Percentiles rank a stretch among this genome's conserved stretches.
These are phyloP conservation scores for Nitzschia sp. DNA, from an alignment of 108 stramenopile species.

Conservation along the genomic window DNA sequence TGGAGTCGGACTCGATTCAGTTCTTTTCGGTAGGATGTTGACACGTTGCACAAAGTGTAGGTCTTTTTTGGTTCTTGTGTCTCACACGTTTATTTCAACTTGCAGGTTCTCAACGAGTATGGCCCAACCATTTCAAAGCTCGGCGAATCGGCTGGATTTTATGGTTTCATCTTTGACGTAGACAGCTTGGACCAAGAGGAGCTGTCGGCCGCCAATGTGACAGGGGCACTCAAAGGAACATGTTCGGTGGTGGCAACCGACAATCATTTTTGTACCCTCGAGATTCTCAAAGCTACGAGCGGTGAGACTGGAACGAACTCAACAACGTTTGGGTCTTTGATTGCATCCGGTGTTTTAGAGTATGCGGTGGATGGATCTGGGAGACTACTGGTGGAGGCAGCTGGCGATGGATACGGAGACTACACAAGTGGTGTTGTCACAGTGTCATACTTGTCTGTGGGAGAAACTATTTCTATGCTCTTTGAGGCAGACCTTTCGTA, in stretches of 20 bases:
- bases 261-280: constrained; percentile 17
- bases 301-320: neutral
- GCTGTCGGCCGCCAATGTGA: constrained; percentile 4
- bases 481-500: neutral
- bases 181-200: neutral
- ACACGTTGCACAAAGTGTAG: neutral
- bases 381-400: constrained; percentile 16
- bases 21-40: constrained; percentile 10
- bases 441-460: constrained; percentile 1
- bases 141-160: constrained; percentile 14
- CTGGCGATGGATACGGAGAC: constrained; percentile 1
- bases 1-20: neutral
- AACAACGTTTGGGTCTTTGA: constrained; percentile 2
- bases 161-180: constrained; percentile 20
- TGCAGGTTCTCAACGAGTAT: constrained; percentile 16
- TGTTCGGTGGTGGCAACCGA: constrained; percentile 9
- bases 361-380: neutral
- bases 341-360: constrained; percentile 10
- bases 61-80: neutral
- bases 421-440: constrained; percentile 14
- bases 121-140: constrained; percentile 1
- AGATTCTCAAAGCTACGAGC: constrained; percentile 1
- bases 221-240: constrained; percentile 16
- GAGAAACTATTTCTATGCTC: neutral
- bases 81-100: neutral